Base-by-base conservation (phyloP, 2,329 filamentous ascomycete genomes). In the Diaporthe ilicicola region DNA sequence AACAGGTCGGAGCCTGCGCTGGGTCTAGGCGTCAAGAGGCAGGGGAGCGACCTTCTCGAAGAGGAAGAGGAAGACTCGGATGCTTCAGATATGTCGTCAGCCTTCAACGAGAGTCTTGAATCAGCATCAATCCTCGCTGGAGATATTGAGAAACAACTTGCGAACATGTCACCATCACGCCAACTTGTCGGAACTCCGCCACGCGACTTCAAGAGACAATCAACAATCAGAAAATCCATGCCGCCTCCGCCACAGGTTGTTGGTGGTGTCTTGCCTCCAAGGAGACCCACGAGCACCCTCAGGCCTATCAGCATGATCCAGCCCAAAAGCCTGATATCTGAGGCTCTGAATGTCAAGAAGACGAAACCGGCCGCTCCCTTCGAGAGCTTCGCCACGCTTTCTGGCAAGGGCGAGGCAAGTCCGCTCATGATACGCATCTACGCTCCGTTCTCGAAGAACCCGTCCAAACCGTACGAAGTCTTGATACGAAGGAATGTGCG, bases 391-490 rank as follows among this genome's bases (percentile, higher is more conserved):
- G 93, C 92, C 1, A 88, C 91, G 19, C 86, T 94, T 46, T 94
- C 91, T 70, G 94, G 93, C 0, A 91, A 94, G 78, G 93, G 92
- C 22, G 93, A 95, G 73, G 88, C 92, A 8, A 93, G 91, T 62
- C 93, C 93, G 3, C 85, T 96, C 24, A 90, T 89, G 75, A 87
- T 96, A 73, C 92, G 92, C 69, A 93, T 97, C 50, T 95, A 94
- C 79, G 91, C 89, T 8, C 91, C 93, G 0, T 93, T 92, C 74
- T 92, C 92, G 19, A 86, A 87, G 15, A 88, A 88, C 29, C 85
- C 91, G 0, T 87, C 86, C 19, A 90, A 90, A 74, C 89, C 92
- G 0, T 89, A 91, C 56, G 92, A 95, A 77, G 89, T 95, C 4
- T 87, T 93, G 19, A 91, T 95, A 59, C 86, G 91, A 29, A 89